Conservation (phyloP, 805 yeast genomes). For the Brettanomyces naardenensis region DNA sequence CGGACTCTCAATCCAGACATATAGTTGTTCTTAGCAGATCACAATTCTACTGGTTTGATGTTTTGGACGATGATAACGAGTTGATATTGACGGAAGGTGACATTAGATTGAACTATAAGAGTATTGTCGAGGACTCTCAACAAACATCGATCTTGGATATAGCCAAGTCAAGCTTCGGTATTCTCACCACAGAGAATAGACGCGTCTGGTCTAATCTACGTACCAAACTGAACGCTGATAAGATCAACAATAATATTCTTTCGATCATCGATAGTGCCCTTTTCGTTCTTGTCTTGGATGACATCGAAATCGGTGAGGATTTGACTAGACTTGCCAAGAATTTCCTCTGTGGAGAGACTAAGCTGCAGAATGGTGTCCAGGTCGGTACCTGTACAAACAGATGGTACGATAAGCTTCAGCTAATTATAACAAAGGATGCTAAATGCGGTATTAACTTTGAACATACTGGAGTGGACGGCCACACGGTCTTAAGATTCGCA, state of each 20-base stretch:
- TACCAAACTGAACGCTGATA: conserved; percentile 35
- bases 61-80: conserved; percentile 64
- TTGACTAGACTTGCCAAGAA: conserved; percentile 66
- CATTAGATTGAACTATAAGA: conserved; percentile 62
- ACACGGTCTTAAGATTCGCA: conserved; percentile 81
- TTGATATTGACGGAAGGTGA: conserved; percentile 69
- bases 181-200: conserved; percentile 83
- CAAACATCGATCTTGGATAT: conserved; percentile 45
- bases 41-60: conserved; percentile 94
- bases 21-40: conserved; percentile 76
- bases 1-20: conserved; percentile 69
- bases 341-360: conserved; percentile 80
- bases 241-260: conserved; percentile 60
- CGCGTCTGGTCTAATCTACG: conserved; percentile 80
- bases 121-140: conserved; percentile 69
- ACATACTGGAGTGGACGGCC: conserved; percentile 94
- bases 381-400: conserved; percentile 91
- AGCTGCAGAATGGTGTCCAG: conserved; percentile 77
- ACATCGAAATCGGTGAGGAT: conserved; percentile 53
- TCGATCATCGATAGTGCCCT: conserved; percentile 73
- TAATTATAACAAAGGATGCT: conserved; percentile 81
- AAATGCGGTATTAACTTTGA: conserved; percentile 92
- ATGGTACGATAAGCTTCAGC: conserved; percentile 85
- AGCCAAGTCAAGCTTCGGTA: conserved; percentile 78
- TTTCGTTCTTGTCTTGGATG: conserved; percentile 78